phyloP scores from a whole-genome alignment of 2,329 filamentous ascomycete species.

The Colletotrichum sp. region DNA sequence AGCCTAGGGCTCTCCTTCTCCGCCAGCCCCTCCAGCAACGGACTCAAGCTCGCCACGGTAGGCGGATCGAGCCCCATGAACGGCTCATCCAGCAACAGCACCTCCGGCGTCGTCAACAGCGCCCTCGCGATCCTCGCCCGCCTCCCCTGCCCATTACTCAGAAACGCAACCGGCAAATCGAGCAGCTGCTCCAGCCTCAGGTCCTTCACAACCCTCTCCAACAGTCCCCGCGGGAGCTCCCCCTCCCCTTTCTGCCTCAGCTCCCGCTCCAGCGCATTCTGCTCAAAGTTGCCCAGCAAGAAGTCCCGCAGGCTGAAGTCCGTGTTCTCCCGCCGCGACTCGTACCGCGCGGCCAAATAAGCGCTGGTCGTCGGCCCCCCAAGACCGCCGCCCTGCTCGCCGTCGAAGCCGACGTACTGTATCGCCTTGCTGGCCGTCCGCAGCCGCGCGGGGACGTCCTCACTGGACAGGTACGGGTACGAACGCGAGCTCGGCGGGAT shows the following conservation, averaged over 20 bases:
- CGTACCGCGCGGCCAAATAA: constrained; percentile 89
- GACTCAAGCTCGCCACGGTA: constrained; percentile 74
- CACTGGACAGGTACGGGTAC: constrained; percentile 77
- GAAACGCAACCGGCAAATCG: constrained; percentile 82
- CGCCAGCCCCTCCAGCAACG: constrained; percentile 72
- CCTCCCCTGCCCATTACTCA: constrained; percentile 93
- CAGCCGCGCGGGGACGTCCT: constrained; percentile 60
- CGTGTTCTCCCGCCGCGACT: constrained; percentile 83
- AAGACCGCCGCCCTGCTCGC: constrained; percentile 63
- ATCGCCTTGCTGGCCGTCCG: constrained; percentile 72
- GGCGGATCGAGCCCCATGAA: constrained; percentile 96
- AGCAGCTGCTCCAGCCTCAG: constrained; percentile 73
- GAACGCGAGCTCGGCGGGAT: constrained; percentile 77
- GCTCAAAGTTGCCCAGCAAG: constrained; percentile 78
- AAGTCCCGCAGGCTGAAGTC: constrained; percentile 88
- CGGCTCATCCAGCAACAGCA: constrained; percentile 88
- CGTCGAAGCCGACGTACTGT: constrained; percentile 89
- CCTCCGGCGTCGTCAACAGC: constrained; percentile 77
- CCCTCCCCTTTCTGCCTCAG: constrained; percentile 49
- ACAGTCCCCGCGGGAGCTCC: constrained; percentile 49
- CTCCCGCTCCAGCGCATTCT: constrained; percentile 71
- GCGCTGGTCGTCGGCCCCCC: constrained; percentile 68
- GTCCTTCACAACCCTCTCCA: constrained; percentile 71
- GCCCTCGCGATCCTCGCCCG: constrained; percentile 88
- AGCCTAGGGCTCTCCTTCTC: constrained; percentile 71